Evolutionary conservation across 2,329 filamentous ascomycete genomes (phyloP).

Genomic region (Aspergillus tanneri): DNA sequence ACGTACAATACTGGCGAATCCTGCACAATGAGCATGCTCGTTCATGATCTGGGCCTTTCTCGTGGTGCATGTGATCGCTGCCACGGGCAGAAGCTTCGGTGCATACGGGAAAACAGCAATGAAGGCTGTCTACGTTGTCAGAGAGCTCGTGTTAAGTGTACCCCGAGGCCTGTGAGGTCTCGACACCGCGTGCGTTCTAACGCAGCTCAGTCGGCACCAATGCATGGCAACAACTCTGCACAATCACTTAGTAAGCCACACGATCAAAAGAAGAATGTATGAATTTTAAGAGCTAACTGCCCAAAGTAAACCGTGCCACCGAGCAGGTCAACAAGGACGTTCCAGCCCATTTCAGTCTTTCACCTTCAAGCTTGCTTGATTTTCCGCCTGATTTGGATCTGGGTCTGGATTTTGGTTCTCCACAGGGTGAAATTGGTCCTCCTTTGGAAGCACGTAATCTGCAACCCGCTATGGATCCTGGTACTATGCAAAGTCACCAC

Average conservation of each 20-base stretch:
- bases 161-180: slow-evolving; percentile 1
- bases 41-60: slow-evolving; percentile 1
- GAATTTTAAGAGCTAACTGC: background rate
- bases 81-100: slow-evolving; percentile 4
- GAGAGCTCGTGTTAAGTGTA: background rate
- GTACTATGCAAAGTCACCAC: background rate
- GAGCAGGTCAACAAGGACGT: slow-evolving; percentile 1
- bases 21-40: slow-evolving; percentile 2
- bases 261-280: background rate
- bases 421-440: background rate
- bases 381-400: slow-evolving; percentile 2
- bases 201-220: background rate
- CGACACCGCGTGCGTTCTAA: background rate
- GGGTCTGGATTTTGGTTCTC: background rate
- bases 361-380: slow-evolving; percentile 2
- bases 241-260: slow-evolving; percentile 1
- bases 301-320: background rate
- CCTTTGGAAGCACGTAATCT: background rate
- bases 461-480: background rate
- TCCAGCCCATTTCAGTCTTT: background rate
- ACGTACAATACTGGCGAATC: too few relatives aligned
- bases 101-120: background rate
- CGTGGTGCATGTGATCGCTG: slow-evolving; percentile 1
- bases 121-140: slow-evolving; percentile 2
- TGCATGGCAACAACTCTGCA: background rate